phyloP scores from a whole-genome alignment of 345 rosid species.

The Gossypium australe region DNA sequence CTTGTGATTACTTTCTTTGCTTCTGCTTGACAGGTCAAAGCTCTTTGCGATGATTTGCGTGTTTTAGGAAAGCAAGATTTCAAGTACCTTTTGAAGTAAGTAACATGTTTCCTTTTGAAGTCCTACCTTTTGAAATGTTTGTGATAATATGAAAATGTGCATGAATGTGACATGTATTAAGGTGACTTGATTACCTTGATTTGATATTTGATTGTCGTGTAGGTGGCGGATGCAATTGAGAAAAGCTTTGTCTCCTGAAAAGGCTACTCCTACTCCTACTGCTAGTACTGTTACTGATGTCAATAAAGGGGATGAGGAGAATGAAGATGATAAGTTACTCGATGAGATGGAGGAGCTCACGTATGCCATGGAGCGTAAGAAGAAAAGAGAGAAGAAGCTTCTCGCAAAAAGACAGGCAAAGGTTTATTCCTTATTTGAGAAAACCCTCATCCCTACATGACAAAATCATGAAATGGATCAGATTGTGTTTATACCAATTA shows the following conservation, averaged over 20 bases:
- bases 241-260: constrained; percentile 71
- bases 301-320: constrained; percentile 43
- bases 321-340: constrained; percentile 77
- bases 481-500: neutral
- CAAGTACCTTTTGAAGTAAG: constrained; percentile 87
- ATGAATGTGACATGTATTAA: neutral
- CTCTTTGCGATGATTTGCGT: constrained; percentile 81
- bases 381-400: constrained; percentile 71
- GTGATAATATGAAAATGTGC: neutral
- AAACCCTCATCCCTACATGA: neutral
- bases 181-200: neutral
- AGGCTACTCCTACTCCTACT: constrained; percentile 30
- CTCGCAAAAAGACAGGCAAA: constrained; percentile 72
- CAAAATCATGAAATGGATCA: neutral
- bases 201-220: constrained; percentile 13
- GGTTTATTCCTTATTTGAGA: constrained; percentile 34
- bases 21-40: constrained; percentile 50
- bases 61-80: constrained; percentile 94
- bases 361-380: constrained; percentile 64
- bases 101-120: neutral
- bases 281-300: constrained; percentile 26
- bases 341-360: constrained; percentile 93
- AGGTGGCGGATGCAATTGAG: constrained; percentile 89
- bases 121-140: neutral
- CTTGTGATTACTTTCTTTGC: neutral